Evolutionary conservation across 192 early-diverging fungal species (phyloP).

Genomic region (Coemansia sp.): DNA sequence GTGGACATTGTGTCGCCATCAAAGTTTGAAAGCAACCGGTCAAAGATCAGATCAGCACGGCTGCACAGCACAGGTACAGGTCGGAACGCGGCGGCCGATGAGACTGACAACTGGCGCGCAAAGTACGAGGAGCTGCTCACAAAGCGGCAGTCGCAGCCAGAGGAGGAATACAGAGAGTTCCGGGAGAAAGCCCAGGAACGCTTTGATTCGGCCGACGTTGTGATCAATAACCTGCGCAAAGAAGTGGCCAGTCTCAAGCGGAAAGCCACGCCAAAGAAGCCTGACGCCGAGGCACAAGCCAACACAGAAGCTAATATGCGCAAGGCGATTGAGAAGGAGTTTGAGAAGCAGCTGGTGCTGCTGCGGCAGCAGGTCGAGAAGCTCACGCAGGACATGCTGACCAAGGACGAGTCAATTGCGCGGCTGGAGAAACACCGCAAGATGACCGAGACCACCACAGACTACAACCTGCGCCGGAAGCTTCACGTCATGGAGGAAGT

Average conservation of each 20-base stretch:
- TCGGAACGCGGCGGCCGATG: slow-evolving; percentile 2
- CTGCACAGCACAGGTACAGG: slow-evolving; percentile 1
- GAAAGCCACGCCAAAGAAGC: slow-evolving; percentile 4
- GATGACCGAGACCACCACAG: slow-evolving; percentile 43
- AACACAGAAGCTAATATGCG: slow-evolving; percentile 9
- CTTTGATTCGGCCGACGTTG: slow-evolving; percentile 35
- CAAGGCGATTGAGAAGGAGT: slow-evolving; percentile 27
- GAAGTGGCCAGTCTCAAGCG: slow-evolving; percentile 30
- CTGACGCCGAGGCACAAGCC: background rate
- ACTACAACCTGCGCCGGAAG: slow-evolving; percentile 52
- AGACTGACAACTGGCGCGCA: slow-evolving; percentile 36
- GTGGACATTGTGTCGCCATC: slow-evolving; percentile 48
- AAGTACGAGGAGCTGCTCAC: slow-evolving; percentile 48
- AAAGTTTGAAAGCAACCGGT: slow-evolving; percentile 37
- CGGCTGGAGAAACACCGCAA: slow-evolving; percentile 45
- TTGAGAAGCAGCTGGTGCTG: slow-evolving; percentile 34
- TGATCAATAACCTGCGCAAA: slow-evolving; percentile 37
- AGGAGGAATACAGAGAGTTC: slow-evolving; percentile 37
- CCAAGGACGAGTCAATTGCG: slow-evolving; percentile 43
- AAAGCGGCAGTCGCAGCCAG: slow-evolving; percentile 40
- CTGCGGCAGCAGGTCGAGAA: slow-evolving; percentile 37
- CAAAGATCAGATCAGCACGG: slow-evolving; percentile 13
- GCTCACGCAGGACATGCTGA: slow-evolving; percentile 41
- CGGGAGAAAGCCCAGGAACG: slow-evolving; percentile 33
- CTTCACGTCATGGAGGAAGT: slow-evolving; percentile 42